phyloP scores from a whole-genome alignment of 192 early-diverging fungal genomes.

The Linnemannia zychae region DNA sequence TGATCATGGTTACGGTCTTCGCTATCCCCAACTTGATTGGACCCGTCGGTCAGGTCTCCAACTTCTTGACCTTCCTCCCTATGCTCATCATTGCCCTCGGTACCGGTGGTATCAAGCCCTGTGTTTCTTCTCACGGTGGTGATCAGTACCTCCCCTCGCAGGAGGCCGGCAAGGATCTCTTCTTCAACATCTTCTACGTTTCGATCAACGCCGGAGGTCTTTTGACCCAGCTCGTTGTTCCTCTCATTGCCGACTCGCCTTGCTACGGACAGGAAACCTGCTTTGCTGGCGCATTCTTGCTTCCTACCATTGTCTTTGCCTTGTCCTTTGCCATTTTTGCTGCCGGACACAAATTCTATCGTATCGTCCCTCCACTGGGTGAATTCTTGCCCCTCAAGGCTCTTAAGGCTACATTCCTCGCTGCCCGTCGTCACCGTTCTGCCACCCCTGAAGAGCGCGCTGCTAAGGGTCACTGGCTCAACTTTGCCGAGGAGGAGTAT shows the following conservation, averaged over 20 bases:
- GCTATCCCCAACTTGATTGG: conserved; percentile 60
- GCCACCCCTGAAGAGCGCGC: conserved; percentile 44
- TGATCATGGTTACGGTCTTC: conserved; percentile 62
- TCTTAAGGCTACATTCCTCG: conserved; percentile 42
- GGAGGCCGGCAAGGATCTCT: conserved; percentile 56
- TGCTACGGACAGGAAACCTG: conserved; percentile 60
- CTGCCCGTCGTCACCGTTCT: conserved; percentile 11
- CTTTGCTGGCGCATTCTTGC: conserved; percentile 60
- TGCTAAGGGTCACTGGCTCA: conserved; percentile 50
- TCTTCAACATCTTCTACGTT: conserved; percentile 64
- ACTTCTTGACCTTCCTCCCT: conserved; percentile 58
- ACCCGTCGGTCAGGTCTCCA: conserved; percentile 24
- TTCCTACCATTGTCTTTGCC: conserved; percentile 56
- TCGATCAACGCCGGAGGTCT: conserved; percentile 72
- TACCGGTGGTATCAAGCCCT: no score
- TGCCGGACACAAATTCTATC: conserved; percentile 66
- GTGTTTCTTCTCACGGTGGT: conserved; percentile 49
- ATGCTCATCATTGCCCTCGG: conserved; percentile 68
- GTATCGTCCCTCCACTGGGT: conserved; percentile 73
- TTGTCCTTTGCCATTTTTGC: conserved; percentile 61
- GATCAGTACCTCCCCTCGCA: conserved; percentile 65
- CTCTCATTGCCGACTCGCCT: conserved; percentile 47
- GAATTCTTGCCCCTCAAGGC: conserved; percentile 63
- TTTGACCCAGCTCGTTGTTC: conserved; percentile 61
- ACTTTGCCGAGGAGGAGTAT: conserved; percentile 60